A percentile compares a stretch with the other conserved stretches of the same genome.
Evolutionary conservation across 2,329 filamentous ascomycete genomes (phyloP).

Genomic region (Cryoendolithus antarcticus): DNA sequence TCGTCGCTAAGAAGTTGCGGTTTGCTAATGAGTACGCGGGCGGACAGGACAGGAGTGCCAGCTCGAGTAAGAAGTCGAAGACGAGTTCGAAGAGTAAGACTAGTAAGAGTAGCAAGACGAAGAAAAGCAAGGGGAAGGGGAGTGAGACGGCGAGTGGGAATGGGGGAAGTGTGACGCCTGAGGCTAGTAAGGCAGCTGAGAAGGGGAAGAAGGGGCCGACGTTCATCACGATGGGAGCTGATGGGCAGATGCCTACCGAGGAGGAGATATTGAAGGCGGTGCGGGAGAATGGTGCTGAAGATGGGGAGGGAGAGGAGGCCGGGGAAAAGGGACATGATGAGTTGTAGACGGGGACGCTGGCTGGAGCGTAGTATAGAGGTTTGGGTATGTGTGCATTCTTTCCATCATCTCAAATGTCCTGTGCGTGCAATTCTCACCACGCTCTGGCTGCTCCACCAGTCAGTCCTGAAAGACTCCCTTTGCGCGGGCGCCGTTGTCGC

Average conservation of each 20-base stretch:
- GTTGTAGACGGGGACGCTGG: constrained; percentile 4
- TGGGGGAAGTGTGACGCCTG: constrained; percentile 8
- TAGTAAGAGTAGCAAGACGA: constrained; percentile 10
- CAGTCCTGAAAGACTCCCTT: too few species aligned
- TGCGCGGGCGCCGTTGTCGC: too few species aligned
- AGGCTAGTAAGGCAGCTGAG: constrained; percentile 16
- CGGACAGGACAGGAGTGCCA: constrained; percentile 24
- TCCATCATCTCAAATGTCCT: too few species aligned
- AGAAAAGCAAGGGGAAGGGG: constrained; percentile 1
- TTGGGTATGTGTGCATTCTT: too few species aligned
- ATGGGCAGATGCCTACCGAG: constrained; percentile 15
- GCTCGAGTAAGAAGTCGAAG: constrained; percentile 18
- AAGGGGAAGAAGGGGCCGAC: constrained; percentile 5
- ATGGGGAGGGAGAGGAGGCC: constrained; percentile 1
- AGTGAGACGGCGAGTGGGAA: constrained; percentile 5
- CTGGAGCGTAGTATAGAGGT: too few species aligned
- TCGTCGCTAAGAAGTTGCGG: constrained; percentile 56
- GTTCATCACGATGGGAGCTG: constrained; percentile 4
- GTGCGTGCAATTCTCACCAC: too few species aligned
- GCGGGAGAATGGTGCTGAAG: constrained; percentile 6
- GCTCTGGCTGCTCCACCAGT: too few species aligned
- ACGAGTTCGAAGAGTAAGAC: constrained; percentile 18
- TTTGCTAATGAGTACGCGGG: too few species aligned
- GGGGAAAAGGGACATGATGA: constrained; percentile 6
- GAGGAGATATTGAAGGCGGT: constrained; percentile 16